A percentile compares a stretch with the other conserved stretches of the same genome.
These are phyloP conservation scores for Hypoxylon sp. DNA, from an alignment of 2,329 filamentous ascomycete genomes.

Conservation along the genomic window DNA sequence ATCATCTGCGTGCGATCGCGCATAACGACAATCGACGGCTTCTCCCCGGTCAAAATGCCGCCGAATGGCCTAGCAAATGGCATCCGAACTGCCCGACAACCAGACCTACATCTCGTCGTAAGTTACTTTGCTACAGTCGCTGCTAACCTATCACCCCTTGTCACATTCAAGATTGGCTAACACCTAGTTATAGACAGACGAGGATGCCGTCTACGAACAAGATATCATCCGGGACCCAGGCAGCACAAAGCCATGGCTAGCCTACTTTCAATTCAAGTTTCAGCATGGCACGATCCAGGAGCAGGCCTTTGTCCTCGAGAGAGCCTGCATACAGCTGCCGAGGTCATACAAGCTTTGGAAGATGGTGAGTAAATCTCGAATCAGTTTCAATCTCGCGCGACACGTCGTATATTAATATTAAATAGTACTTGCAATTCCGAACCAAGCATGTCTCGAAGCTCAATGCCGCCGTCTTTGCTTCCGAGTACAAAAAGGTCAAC, in stretches of 20 bases:
- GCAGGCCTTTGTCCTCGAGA: constrained; percentile 89
- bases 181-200: constrained; percentile 73
- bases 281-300: constrained; percentile 88
- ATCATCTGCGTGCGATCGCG: constrained; percentile 48
- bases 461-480: constrained; percentile 83
- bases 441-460: constrained; percentile 84
- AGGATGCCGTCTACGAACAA: constrained; percentile 96
- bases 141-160: neutral
- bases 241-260: constrained; percentile 93
- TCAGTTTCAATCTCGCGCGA: constrained; percentile 22
- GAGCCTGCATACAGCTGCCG: constrained; percentile 89
- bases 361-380: constrained; percentile 69
- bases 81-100: constrained; percentile 55
- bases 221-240: constrained; percentile 89
- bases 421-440: constrained; percentile 86
- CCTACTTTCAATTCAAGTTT: constrained; percentile 92
- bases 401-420: constrained; percentile 36
- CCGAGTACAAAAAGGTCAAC: constrained; percentile 94
- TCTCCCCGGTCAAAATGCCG: constrained; percentile 50
- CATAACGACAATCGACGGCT: constrained; percentile 40
- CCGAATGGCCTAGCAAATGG: constrained; percentile 54
- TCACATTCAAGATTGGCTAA: constrained; percentile 43
- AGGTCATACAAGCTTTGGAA: constrained; percentile 99
- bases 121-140: constrained; percentile 19
- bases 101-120: constrained; percentile 67